Percentiles rank a stretch among this genome's conserved stretches.
phyloP scores from a whole-genome alignment of 2,329 filamentous ascomycete genomes.

The Aspergillus sp. region DNA sequence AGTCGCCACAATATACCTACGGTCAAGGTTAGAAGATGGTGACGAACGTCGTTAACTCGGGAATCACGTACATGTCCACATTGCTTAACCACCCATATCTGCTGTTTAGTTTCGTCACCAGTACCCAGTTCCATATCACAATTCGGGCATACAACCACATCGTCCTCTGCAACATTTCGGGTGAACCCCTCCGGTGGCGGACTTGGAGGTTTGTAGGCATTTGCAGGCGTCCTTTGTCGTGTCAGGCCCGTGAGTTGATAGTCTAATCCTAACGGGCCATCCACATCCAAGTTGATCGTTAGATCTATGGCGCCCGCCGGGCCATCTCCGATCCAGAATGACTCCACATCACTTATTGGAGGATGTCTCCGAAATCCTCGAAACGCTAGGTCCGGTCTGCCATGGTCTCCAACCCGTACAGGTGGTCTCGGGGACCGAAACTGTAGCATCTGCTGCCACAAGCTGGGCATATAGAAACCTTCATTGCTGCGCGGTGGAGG shows the following conservation, averaged over 20 bases:
- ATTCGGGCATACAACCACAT: conserved; percentile 78
- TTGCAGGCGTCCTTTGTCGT: conserved; percentile 25
- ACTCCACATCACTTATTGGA: conserved; percentile 16
- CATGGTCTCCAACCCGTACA: background rate
- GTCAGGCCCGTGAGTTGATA: conserved; percentile 50
- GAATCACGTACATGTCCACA: conserved; percentile 79
- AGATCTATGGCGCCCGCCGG: conserved; percentile 26
- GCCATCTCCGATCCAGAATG: conserved; percentile 28
- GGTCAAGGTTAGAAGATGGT: conserved; percentile 14
- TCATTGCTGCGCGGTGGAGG: background rate
- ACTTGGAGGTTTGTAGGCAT: conserved; percentile 63
- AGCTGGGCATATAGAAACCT: background rate
- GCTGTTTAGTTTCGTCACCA: conserved; percentile 70
- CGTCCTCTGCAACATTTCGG: conserved; percentile 69
- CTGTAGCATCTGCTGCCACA: conserved; percentile 17
- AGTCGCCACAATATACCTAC: conserved; percentile 54
- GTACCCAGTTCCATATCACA: conserved; percentile 83
- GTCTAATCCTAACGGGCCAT: conserved; percentile 33
- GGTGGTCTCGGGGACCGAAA: conserved; percentile 2
- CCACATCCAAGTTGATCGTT: conserved; percentile 29
- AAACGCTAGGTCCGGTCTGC: background rate
- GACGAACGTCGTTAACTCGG: background rate
- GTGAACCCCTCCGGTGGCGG: conserved; percentile 76
- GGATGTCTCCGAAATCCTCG: background rate
- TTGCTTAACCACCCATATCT: conserved; percentile 87